Percentiles rank a stretch among this genome's conserved stretches.
phyloP scores from a whole-genome alignment of 2,329 filamentous ascomycete genomes.

The Pseudocercospora eumusae region DNA sequence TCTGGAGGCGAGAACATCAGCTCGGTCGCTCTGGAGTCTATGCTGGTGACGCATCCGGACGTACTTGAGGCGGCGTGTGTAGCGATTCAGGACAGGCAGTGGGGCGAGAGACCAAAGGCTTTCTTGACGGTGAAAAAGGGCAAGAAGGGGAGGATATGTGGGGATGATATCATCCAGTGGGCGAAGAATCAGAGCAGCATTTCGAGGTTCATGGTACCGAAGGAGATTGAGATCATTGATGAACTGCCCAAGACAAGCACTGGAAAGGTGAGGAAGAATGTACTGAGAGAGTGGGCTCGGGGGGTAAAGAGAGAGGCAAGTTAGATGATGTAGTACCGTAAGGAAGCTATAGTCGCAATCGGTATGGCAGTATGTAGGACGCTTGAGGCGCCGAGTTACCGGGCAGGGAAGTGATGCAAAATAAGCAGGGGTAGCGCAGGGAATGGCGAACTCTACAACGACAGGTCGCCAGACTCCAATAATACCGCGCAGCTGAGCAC shows the following conservation, averaged over 20 bases:
- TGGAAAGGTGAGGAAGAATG: slow-evolving; percentile 94
- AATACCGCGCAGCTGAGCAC: too few relatives aligned
- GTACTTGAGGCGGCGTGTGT: slow-evolving; percentile 92
- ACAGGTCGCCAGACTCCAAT: not conserved
- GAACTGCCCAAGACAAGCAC: slow-evolving; percentile 97
- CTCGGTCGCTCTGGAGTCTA: slow-evolving; percentile 84
- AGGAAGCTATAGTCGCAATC: too few relatives aligned
- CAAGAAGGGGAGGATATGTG: slow-evolving; percentile 53
- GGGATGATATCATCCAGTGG: slow-evolving; percentile 79
- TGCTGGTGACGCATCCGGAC: slow-evolving; percentile 84
- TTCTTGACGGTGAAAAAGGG: slow-evolving; percentile 79
- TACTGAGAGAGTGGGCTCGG: slow-evolving; percentile 82
- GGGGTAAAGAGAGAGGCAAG: slow-evolving; percentile 38
- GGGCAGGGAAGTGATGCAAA: not conserved
- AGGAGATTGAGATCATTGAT: slow-evolving; percentile 70
- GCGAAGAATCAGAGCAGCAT: slow-evolving; percentile 78
- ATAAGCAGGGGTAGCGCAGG: not conserved
- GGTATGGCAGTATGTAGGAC: too few relatives aligned
- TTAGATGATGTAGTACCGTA: too few relatives aligned
- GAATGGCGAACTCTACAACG: not conserved
- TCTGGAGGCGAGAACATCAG: slow-evolving; percentile 97
- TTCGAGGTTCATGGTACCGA: slow-evolving; percentile 83
- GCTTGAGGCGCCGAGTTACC: not conserved
- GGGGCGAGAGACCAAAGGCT: slow-evolving; percentile 95
- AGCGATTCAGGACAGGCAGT: slow-evolving; percentile 81